Conservation (phyloP, 2,329 filamentous ascomycete species). For the Verticillium dahliae region DNA sequence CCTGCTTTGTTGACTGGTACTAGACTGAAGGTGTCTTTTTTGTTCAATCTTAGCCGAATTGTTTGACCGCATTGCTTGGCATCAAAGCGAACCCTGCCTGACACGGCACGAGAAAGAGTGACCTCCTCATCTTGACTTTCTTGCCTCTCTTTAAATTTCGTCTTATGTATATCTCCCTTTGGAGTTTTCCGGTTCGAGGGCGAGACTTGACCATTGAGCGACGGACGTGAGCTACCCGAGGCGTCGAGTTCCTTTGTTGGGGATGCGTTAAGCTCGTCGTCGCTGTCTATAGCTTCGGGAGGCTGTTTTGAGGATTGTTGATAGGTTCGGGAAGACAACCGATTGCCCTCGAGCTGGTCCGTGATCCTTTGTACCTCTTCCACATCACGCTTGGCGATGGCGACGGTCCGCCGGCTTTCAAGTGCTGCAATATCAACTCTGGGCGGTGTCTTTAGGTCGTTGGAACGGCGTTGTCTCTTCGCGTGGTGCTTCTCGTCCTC, state of each 20-base stretch:
- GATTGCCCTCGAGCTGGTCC: background rate
- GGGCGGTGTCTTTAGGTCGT: background rate
- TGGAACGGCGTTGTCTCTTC: background rate
- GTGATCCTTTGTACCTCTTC: background rate
- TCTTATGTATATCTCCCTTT: background rate
- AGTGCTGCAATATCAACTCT: background rate
- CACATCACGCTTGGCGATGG: background rate
- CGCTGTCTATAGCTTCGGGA: background rate
- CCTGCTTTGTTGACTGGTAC: background rate
- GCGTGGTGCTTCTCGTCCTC: background rate
- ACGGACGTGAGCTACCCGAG: background rate
- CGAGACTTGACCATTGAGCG: background rate
- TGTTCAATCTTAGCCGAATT: background rate
- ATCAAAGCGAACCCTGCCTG: background rate
- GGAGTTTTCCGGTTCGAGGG: background rate
- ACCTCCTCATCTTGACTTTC: background rate
- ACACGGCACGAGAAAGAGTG: background rate
- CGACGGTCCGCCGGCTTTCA: background rate
- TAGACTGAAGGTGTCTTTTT: background rate
- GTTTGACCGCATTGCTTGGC: background rate
- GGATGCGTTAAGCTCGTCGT: background rate
- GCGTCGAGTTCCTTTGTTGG: background rate
- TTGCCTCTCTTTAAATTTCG: background rate
- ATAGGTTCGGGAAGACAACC: background rate
- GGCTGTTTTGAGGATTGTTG: background rate